Evolutionary conservation across 208 protist species (phyloP), one percentile per base, ranked within the genome.

Genomic region (Leishmania braziliensis): DNA sequence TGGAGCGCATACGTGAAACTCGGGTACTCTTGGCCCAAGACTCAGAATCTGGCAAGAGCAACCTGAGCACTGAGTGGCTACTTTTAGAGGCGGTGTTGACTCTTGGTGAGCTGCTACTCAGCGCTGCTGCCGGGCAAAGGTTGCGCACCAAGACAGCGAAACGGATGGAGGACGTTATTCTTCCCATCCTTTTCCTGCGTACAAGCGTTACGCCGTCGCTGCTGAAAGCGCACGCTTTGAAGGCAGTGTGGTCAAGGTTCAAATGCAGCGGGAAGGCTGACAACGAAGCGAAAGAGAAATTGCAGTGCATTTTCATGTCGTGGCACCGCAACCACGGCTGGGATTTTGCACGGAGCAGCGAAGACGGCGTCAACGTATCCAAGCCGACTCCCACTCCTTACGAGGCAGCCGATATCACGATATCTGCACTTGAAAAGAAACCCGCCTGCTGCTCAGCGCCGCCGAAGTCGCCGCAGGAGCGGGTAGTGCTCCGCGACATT

Each of bases 181-280:
- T 92, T 12, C 89, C 89, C 18, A 85, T 83, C 39, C 65, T 92
- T 1, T 92, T 92, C 60, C 43, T 91, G 33, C 77, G 81, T 33
- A 89, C 84, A 3, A 60, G 39, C 60, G 46, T 92, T 1, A 85
- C 78, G n/a, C 62, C 86, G 1, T 62, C 75, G 63, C 81, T 75
- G 58, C 77, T 85, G 10, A 78, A n/a, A n/a, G 60, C 48, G 58
- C 82, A 82, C 69, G 82, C 85, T 26, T 58, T 86, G 36, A 73
- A 53, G 33, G 8, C 53, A 16, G 74, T 77, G 54, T 82, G 78
- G 68, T 33, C 39, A 53, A n/a, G 26, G 48, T 87, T 87, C 58
- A 46, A 87, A 10, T 20, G 10, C 20, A 73, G 33, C 6, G 33
- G 36, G 14, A 53, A 48, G 29, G 39, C 26, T n/a, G 46, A 60